Evolutionary conservation across 495 filamentous ascomycete genomes (phyloP).

Genomic region (Penicillium diatomitis): DNA sequence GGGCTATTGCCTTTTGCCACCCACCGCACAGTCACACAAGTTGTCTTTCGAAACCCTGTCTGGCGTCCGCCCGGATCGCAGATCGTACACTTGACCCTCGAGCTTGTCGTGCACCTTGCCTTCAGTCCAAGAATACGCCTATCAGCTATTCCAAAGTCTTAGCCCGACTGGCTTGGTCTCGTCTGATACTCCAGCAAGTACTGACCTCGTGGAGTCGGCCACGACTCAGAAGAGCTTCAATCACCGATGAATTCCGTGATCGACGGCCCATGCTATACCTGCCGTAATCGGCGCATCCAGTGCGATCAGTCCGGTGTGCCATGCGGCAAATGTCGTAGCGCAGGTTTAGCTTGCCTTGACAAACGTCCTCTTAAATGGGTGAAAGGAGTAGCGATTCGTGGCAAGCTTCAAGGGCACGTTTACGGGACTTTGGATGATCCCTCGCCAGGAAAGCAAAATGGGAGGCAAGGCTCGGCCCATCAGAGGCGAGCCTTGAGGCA

Average conservation of each 20-base stretch:
- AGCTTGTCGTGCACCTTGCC: too few species aligned
- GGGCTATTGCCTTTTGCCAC: too few species aligned
- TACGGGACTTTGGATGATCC: slow-evolving; percentile 5
- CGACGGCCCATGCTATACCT: slow-evolving; percentile 35
- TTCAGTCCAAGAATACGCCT: too few species aligned
- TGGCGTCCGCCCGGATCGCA: too few species aligned
- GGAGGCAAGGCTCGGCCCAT: neutral
- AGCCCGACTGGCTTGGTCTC: neutral
- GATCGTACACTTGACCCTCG: too few species aligned
- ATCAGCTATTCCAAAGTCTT: too few species aligned
- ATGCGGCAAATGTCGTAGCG: slow-evolving; percentile 33
- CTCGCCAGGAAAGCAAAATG: neutral
- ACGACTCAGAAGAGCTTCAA: neutral
- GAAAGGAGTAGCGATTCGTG: slow-evolving; percentile 33
- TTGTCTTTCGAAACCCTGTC: too few species aligned
- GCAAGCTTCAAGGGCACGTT: slow-evolving; percentile 24
- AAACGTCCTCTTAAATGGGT: slow-evolving; percentile 42
- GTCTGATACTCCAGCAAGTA: neutral
- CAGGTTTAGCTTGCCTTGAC: slow-evolving; percentile 42
- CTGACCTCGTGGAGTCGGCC: too few species aligned
- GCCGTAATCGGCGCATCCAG: slow-evolving; percentile 45
- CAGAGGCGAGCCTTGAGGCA: neutral
- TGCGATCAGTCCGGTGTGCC: slow-evolving; percentile 35
- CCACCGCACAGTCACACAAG: too few species aligned
- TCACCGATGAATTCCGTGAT: slow-evolving; percentile 6